Base-by-base conservation (phyloP, 352 stramenopile species). In the Pythium folliculosum region DNA sequence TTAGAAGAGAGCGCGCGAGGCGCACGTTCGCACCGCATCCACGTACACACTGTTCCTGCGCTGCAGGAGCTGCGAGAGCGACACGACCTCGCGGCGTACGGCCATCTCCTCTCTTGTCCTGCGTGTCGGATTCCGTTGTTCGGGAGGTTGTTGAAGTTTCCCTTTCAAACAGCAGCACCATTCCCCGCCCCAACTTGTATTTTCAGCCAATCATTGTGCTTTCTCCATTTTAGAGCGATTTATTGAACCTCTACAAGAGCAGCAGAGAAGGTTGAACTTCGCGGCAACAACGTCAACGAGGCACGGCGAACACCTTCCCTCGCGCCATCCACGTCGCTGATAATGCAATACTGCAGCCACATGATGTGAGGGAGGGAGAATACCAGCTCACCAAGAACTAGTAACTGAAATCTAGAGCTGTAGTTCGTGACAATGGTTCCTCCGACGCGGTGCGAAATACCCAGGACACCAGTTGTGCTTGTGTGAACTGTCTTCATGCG, bases 1-100 rank as follows among this genome's bases (percentile, higher is more conserved):
- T 54, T 65, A 60, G 37, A n/a, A 7, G 32, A 58, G 17, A 67
- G 27, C 17, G 30, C 43, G 30, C 14, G 22, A 65, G 21, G 5
- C 17, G 30, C n/a, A 22, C 38, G 12, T 48, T 65, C 35, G 6
- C 23, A 19, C 4, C 23, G 63, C 35, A 30, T 19, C 57, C 45
- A 55, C 49, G 55, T 22, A 52, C 30, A 56, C 48, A 43, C 40
- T 75, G 76, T 60, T 88, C 59, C 51, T 72, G 69, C 82, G 82
- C 71, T 82, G 75, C 30, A 93, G 77, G 7, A 93, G 70, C 73
- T 90, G 78, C 30, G 84, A 90, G 58, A 93, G 81, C 30, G 84
- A 88, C 43, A 93, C 67, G 25, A 93, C 77, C 57, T 93, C 84
- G 48, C 78, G 75, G 35, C 77, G 84, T 56, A 91, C 71, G 19